Evolutionary conservation across 78 protist species (phyloP), one percentile per base, ranked within the genome.

Genomic region (Speleostelium caveatum): DNA sequence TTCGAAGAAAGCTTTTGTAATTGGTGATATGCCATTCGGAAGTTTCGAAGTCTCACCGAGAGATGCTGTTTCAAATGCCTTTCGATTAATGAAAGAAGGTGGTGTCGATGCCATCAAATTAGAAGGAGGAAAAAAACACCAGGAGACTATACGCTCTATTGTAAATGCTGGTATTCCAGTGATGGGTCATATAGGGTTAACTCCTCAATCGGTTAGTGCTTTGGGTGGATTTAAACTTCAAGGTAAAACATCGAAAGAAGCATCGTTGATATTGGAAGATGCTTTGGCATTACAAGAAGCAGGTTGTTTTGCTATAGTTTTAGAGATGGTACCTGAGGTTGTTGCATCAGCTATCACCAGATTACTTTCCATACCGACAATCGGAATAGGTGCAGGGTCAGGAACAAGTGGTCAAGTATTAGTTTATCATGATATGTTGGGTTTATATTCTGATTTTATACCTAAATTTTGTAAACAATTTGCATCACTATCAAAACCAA

Each of bases 1-100:
- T 10, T 26, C 74, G 1, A 17, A 21, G 2, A 8, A 73, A 14
- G 41, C 95, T 21, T 94, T 96, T 60, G 89, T 97, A 17, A 87
- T 97, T 35, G 98, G 97, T 60, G 99, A 97, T 61, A 94, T 97
- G 96, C 99, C 99, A 59, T 97, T 96, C 26, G 99, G 99, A 16
- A 72, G 93, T 49, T 97, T 86, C 59, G 95, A 96, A 38, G 62
- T 65, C 0, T 59, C 85, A 3, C 49, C 77, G 1, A 60, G 75
- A 3, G 90, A 88, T n/a, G 98, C 98, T 1, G 92, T 95, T 32
- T 61, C 56, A 24, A 96, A 88, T 72, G 99, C 98, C 7, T 56
- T 93, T 49, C 73, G 98, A 24, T 75, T 96, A 28, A 51, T 96
- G 51, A 95, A 94, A n/a, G 93, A 93, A 32, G 96, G 95, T 24